Base-by-base conservation (phyloP, 1,284 basidiomycete genomes). In the Ceratobasidium sp. region DNA sequence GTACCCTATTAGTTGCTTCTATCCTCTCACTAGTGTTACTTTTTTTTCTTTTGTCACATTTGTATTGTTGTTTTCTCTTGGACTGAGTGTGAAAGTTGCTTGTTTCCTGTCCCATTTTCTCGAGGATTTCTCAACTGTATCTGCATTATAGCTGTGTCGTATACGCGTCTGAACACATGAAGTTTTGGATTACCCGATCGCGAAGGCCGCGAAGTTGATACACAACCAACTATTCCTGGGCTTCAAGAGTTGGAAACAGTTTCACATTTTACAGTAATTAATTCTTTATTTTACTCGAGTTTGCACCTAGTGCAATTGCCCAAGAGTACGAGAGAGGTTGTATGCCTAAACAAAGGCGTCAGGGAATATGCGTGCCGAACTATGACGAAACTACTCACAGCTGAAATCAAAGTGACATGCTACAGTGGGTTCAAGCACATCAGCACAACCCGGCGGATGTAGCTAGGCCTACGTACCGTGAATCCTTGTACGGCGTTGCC, bases 401-500 rank as follows among this genome's bases (percentile, higher is more conserved):
- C 93, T 2, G 93, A 94, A 78, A 94, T 94, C 76, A 94, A 84
- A 0, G 93, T 94, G 80, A 94, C 93, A 80, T 94, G 93, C 33
- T 92, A 67, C 6, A 71, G 12, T 68, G 40, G 40, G n/a, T 23
- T 42, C 48, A 78, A 64, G 50, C 38, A 68, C 78, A 76, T 73
- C 48, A 57, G 42, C 28, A 56, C 76, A 57, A 56, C 6, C 20
- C 26, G 23, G 42, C 23, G 40, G 23, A 70, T 40, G 50, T 12
- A 69, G 61, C 69, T n/a, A 57, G 77, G 54, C 28, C 66, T 23
- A 38, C 90, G 91, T 81, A 84, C 94, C 91, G 93, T 95, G 84
- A 95, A 95, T 28, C 93, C 94, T 84, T 95, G 93, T n/a, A 94
- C 93, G 2, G 93, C 92, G 80, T 95, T 94, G 4, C 93, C 93